Evolutionary conservation across 192 early-diverging fungal species (phyloP).

Genomic region (Linnemannia exigua): DNA sequence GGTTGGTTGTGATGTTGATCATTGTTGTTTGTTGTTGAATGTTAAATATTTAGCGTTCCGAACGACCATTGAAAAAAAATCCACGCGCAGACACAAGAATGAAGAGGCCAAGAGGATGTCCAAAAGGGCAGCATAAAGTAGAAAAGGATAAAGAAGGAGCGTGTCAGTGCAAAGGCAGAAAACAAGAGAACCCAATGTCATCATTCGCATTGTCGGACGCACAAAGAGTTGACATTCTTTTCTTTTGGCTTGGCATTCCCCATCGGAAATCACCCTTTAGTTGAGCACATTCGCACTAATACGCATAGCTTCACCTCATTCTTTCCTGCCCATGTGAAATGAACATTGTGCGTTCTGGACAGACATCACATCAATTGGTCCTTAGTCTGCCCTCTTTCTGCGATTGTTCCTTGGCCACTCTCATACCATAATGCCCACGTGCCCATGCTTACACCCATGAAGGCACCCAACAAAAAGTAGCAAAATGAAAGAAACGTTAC

Average conservation of each 20-base stretch:
- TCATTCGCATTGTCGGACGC: not conserved
- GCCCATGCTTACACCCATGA: not conserved
- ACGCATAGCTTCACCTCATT: not conserved
- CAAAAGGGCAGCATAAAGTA: conserved; percentile 2
- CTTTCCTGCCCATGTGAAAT: not conserved
- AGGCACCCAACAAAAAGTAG: not conserved
- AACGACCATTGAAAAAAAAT: not conserved
- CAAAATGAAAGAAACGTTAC: conserved; percentile 40
- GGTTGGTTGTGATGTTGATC: not conserved
- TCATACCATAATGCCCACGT: not conserved
- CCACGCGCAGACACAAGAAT: not conserved
- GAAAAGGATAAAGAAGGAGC: not conserved
- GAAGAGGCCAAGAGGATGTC: not conserved
- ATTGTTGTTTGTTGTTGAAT: not conserved
- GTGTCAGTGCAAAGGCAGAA: not conserved
- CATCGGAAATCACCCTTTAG: not conserved
- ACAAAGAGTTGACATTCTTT: not conserved
- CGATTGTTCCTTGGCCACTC: not conserved
- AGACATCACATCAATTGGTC: not conserved
- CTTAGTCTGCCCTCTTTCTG: not conserved
- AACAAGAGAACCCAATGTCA: not conserved
- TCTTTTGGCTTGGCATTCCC: conserved; percentile 40
- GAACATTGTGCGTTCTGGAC: not conserved
- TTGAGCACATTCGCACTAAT: not conserved
- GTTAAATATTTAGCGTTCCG: not conserved